phyloP scores from a whole-genome alignment of 768 basidiomycete genomes.

The Kwoniella bestiolae region DNA sequence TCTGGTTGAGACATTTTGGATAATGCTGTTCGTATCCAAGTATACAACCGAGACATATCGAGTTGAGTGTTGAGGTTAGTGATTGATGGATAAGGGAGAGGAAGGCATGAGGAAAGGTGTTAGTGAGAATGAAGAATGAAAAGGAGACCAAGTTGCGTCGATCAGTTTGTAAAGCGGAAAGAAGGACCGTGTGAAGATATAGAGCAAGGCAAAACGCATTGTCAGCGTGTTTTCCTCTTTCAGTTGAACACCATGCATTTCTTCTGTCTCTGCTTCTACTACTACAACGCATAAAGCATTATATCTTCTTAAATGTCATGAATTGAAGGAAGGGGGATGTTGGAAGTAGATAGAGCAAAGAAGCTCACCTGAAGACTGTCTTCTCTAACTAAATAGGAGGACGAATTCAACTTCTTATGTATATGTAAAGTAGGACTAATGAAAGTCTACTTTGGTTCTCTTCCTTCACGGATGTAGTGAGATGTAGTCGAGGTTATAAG shows the following conservation, averaged over 20 bases:
- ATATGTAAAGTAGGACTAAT: slow-evolving; percentile 6
- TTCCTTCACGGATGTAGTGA: no score
- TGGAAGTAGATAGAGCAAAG: not conserved
- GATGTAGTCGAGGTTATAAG: not conserved
- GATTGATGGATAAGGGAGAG: not conserved
- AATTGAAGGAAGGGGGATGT: not conserved
- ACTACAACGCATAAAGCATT: not conserved
- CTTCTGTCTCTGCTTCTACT: not conserved
- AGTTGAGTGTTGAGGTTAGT: not conserved
- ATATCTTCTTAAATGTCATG: not conserved
- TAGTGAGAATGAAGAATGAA: not conserved
- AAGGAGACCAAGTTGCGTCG: not conserved
- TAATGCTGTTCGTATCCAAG: not conserved
- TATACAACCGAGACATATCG: not conserved
- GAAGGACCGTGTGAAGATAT: not conserved
- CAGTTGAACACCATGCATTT: not conserved
- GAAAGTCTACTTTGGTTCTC: slow-evolving; percentile 8
- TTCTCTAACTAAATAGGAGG: not conserved
- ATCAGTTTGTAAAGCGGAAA: slow-evolving; percentile 12
- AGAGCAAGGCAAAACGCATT: not conserved
- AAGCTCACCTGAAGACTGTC: slow-evolving; percentile 9
- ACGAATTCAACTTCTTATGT: not conserved
- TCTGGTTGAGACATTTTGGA: slow-evolving; percentile 15
- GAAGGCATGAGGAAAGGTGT: not conserved
- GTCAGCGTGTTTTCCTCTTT: slow-evolving; percentile 1